Evolutionary conservation across 768 basidiomycete genomes (phyloP).

Genomic region (Kwoniella shandongensis): DNA sequence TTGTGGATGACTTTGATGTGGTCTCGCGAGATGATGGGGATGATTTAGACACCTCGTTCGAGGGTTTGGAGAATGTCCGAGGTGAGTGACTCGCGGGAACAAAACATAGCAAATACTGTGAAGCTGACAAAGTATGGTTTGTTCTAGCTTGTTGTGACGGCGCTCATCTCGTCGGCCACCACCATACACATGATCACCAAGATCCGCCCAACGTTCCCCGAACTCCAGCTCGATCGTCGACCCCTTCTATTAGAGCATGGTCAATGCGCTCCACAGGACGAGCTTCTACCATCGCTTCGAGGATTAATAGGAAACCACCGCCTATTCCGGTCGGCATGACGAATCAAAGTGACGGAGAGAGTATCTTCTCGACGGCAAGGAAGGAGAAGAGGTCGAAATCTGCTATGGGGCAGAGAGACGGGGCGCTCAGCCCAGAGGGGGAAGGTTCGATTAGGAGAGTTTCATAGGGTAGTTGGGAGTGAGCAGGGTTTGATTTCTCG

Average conservation of each 20-base stretch:
- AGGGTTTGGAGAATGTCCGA: conserved; percentile 91
- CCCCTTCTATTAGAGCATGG: conserved; percentile 23
- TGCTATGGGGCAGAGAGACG: conserved; percentile 23
- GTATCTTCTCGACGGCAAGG: conserved; percentile 15
- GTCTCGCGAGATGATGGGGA: conserved; percentile 49
- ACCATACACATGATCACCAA: conserved; percentile 37
- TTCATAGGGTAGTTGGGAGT: too few relatives aligned
- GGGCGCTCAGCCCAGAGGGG: background rate
- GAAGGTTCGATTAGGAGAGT: background rate
- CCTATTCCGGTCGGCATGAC: background rate
- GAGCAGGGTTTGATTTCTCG: too few relatives aligned
- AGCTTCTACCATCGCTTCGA: conserved; percentile 13
- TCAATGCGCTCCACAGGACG: conserved; percentile 25
- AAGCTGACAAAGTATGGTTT: background rate
- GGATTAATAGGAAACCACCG: conserved; percentile 1
- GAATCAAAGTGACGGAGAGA: conserved; percentile 6
- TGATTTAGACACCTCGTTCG: conserved; percentile 67
- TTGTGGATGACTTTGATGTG: conserved; percentile 43
- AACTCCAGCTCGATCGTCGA: conserved; percentile 20
- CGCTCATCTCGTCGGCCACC: conserved; percentile 45
- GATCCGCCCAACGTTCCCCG: conserved; percentile 17
- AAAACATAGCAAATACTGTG: background rate
- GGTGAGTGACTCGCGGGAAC: conserved; percentile 53
- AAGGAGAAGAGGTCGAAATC: conserved; percentile 21
- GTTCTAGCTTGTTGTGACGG: conserved; percentile 49